A percentile compares a stretch with the other conserved stretches of the same genome.
phyloP scores from a whole-genome alignment of 148 eudicot genomes.

The Vaccinium darrowii region DNA sequence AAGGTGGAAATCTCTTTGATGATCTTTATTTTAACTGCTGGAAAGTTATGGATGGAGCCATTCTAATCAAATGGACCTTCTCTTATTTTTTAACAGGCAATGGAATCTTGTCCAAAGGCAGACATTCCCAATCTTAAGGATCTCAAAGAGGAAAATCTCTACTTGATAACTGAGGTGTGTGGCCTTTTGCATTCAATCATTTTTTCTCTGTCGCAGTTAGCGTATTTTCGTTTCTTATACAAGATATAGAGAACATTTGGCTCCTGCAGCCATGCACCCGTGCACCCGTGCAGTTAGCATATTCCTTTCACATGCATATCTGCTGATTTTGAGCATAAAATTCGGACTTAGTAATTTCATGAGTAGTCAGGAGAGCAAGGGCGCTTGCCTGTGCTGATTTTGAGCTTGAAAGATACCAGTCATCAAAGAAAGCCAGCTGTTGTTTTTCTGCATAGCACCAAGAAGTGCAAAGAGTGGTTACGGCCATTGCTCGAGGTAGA shows the following conservation, averaged over 20 bases:
- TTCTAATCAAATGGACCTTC: conserved; percentile 19
- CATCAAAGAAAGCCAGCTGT: conserved; percentile 71
- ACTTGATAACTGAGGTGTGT: conserved; percentile 81
- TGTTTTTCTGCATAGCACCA: conserved; percentile 83
- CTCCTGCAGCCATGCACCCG: background rate
- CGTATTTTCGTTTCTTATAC: background rate
- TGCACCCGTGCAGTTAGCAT: background rate
- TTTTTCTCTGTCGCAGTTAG: background rate
- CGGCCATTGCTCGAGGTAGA: conserved; percentile 91
- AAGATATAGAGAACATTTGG: background rate
- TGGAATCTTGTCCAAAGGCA: conserved; percentile 87
- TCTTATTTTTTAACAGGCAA: conserved; percentile 46
- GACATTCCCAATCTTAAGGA: conserved; percentile 66
- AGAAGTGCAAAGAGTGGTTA: conserved; percentile 92
- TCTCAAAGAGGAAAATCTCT: conserved; percentile 78
- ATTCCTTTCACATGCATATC: background rate
- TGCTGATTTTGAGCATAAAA: background rate
- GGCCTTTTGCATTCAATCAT: background rate
- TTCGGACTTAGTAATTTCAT: background rate
- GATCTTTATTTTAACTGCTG: background rate
- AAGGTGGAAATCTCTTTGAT: conserved; percentile 48
- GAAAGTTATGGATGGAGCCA: background rate
- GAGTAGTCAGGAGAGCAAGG: conserved; percentile 90
- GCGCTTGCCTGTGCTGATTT: conserved; percentile 70
- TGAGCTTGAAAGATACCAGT: conserved; percentile 56